Evolutionary conservation across 2,329 filamentous ascomycete species (phyloP).

Genomic region (Aspergillus tanneri): DNA sequence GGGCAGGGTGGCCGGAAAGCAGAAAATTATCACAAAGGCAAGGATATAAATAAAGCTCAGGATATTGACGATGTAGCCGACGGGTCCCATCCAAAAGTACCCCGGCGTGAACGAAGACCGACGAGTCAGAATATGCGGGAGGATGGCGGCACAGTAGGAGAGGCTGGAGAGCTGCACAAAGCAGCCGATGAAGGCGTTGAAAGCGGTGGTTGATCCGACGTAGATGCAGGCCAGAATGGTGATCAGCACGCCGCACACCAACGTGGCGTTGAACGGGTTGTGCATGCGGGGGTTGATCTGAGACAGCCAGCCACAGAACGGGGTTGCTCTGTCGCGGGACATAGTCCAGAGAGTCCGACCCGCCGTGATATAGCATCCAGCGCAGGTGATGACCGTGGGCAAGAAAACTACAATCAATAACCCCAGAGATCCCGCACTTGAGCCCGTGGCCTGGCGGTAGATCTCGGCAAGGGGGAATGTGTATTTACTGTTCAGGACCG

Average conservation of each 20-base stretch:
- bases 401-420: constrained; percentile 59
- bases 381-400: constrained; percentile 54
- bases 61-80: constrained; percentile 53
- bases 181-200: constrained; percentile 58
- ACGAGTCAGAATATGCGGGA: constrained; percentile 52
- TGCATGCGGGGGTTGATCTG: constrained; percentile 55
- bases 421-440: constrained; percentile 54
- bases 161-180: constrained; percentile 58
- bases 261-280: constrained; percentile 59
- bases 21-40: constrained; percentile 60
- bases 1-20: constrained; percentile 55
- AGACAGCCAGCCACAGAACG: constrained; percentile 55
- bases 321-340: constrained; percentile 61
- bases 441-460: constrained; percentile 51
- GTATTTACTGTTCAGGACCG: constrained; percentile 27
- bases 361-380: constrained; percentile 59
- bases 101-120: constrained; percentile 54
- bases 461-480: constrained; percentile 50
- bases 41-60: constrained; percentile 54
- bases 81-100: constrained; percentile 54
- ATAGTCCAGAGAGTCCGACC: constrained; percentile 62
- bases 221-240: constrained; percentile 59
- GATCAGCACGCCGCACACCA: constrained; percentile 54
- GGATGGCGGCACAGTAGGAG: constrained; percentile 56
- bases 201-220: constrained; percentile 55